Conservation (phyloP, 805 yeast genomes). For the Wickerhamiella galacta region DNA sequence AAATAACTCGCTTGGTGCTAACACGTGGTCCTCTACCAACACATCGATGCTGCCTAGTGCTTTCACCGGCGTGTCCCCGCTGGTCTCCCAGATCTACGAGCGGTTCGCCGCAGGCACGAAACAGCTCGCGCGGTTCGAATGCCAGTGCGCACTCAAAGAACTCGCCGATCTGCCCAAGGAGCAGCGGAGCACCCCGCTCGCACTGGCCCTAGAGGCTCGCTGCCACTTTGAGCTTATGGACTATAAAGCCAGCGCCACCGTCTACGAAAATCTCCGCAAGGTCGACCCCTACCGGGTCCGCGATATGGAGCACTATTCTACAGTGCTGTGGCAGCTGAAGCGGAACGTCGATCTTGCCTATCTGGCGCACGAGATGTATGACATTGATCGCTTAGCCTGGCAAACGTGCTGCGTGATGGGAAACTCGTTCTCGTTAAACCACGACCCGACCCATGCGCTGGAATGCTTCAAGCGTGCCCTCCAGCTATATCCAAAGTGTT, state of each 20-base stretch:
- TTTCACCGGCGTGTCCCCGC: neutral
- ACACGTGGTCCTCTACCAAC: too few relatives aligned
- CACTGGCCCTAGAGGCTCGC: slow-evolving; percentile 60
- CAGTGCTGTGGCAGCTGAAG: slow-evolving; percentile 83
- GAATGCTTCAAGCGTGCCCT: slow-evolving; percentile 71
- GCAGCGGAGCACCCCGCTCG: slow-evolving; percentile 68
- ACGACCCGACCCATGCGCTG: slow-evolving; percentile 82
- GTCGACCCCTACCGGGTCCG: slow-evolving; percentile 62
- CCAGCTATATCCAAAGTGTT: slow-evolving; percentile 47
- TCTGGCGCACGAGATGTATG: slow-evolving; percentile 65
- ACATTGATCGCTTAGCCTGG: slow-evolving; percentile 45
- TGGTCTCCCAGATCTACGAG: neutral
- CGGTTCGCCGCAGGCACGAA: neutral
- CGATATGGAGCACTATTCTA: slow-evolving; percentile 86
- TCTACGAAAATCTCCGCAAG: slow-evolving; percentile 43
- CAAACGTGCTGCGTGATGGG: slow-evolving; percentile 90
- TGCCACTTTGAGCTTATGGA: slow-evolving; percentile 76
- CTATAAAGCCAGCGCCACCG: slow-evolving; percentile 56
- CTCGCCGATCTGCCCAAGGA: slow-evolving; percentile 46
- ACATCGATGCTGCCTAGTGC: too few relatives aligned
- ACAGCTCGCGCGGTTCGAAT: slow-evolving; percentile 35
- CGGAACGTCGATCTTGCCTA: slow-evolving; percentile 64
- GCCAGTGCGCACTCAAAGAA: slow-evolving; percentile 59
- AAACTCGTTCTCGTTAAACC: slow-evolving; percentile 62
- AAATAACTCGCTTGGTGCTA: too few relatives aligned